Percentiles rank a stretch among this genome's conserved stretches.
These are phyloP conservation scores for Paraphoma chrysanthemicola DNA, from an alignment of 2,329 filamentous ascomycete genomes.

Conservation along the genomic window DNA sequence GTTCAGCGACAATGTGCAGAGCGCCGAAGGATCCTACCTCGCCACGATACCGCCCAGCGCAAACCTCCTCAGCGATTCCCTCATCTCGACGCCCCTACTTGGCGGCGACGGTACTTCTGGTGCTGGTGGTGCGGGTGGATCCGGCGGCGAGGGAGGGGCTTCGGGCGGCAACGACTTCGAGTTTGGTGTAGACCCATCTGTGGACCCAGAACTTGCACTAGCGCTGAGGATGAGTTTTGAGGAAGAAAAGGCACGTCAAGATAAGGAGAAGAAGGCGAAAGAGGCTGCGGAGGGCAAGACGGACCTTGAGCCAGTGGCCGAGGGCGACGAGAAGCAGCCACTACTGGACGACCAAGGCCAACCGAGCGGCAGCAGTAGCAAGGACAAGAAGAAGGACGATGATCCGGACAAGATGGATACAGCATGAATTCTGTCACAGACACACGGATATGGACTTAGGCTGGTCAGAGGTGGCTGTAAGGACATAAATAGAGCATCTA, in stretches of 20 bases:
- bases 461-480: constrained; percentile 2
- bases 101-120: constrained; percentile 76
- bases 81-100: constrained; percentile 88
- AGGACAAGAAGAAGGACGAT: constrained; percentile 59
- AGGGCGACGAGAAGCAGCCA: constrained; percentile 67
- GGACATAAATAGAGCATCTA: constrained; percentile 29
- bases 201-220: constrained; percentile 92
- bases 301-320: constrained; percentile 80
- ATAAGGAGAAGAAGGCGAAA: constrained; percentile 80
- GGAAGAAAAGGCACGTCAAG: constrained; percentile 93
- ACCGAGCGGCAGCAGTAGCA: constrained; percentile 65
- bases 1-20: constrained; percentile 93
- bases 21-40: constrained; percentile 85
- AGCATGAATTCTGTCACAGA: constrained; percentile 61
- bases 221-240: constrained; percentile 97
- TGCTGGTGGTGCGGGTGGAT: constrained; percentile 60
- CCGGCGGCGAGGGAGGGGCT: constrained; percentile 60
- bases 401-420: constrained; percentile 89
- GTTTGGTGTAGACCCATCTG: constrained; percentile 87
- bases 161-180: constrained; percentile 72
- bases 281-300: constrained; percentile 75
- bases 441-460: constrained; percentile 3
- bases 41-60: constrained; percentile 90
- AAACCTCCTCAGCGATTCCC: constrained; percentile 89
- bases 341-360: constrained; percentile 70